phyloP scores from a whole-genome alignment of 163 green algal species.

The Coccomyxa subellipsoidea region DNA sequence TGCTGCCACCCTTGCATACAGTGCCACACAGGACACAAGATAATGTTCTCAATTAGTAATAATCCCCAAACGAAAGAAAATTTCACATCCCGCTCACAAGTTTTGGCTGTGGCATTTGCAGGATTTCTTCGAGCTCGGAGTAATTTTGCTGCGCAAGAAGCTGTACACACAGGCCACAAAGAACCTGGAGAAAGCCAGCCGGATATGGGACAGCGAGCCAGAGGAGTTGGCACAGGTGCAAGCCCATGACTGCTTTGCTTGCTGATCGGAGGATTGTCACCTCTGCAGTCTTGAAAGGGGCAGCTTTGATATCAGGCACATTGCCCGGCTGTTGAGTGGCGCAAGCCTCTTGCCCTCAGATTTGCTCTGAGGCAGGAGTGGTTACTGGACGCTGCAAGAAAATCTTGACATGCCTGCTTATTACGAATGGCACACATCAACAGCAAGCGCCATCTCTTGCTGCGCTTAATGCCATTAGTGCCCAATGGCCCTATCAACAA shows the following conservation, averaged over 20 bases:
- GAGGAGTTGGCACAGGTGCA: slow-evolving; percentile 85
- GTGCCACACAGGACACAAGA: too few relatives aligned
- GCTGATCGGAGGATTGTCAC: background rate
- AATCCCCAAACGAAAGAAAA: too few relatives aligned
- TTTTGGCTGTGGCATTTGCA: slow-evolving; percentile 29
- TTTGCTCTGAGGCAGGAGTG: background rate
- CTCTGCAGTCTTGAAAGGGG: background rate
- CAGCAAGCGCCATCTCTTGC: too few relatives aligned
- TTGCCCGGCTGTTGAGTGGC: background rate
- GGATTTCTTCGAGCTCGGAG: slow-evolving; percentile 97
- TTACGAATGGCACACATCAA: too few relatives aligned
- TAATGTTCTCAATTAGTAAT: too few relatives aligned
- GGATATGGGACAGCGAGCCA: slow-evolving; percentile 88
- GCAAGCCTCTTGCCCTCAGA: background rate
- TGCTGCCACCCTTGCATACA: too few relatives aligned
- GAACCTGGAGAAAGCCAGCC: slow-evolving; percentile 90
- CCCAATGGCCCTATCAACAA: too few relatives aligned
- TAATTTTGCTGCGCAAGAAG: slow-evolving; percentile 96
- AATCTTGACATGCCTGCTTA: background rate
- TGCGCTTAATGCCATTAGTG: too few relatives aligned
- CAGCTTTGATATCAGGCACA: background rate
- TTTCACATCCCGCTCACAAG: too few relatives aligned
- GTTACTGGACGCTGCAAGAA: too few relatives aligned
- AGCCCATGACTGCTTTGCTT: background rate
- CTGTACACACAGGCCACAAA: slow-evolving; percentile 92